Base-by-base conservation (phyloP, 352 stramenopile genomes). In the Globisporangium rhizosaccharum region DNA sequence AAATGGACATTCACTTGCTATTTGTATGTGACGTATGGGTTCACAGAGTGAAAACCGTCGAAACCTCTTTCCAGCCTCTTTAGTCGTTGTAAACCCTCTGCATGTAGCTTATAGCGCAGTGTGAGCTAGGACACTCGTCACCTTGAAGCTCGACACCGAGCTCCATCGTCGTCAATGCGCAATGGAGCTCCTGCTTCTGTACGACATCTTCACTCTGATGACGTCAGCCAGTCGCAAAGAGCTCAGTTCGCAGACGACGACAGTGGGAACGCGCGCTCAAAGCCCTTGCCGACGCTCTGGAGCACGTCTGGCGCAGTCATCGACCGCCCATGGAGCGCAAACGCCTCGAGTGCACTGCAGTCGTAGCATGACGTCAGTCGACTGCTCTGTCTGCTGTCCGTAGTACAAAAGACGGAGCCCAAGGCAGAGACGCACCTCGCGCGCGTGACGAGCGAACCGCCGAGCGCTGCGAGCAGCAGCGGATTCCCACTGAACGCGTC, bases 271-370 rank as follows among this genome's bases (percentile, higher is more conserved):
- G 68, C 73, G 9, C 64, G 70, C 30, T 62, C 53, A 55, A 92
- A 90, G 50, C 71, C 79, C 62, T 87, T 82, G 53, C 73, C 70
- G 45, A 94, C 61, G 39, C 66, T 71, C 36, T 85, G 68, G 53
- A 97, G 72, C 18, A 96, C 67, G 57, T 97, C 88, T 0, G 88
- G 86, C 0, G 88, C 76, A 8, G 87, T 96, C 81, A 93, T 97
- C 18, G 81, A 78, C 18, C 88, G 84, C 20, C 73, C 57, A 52
- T 94, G 77, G 51, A 63, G 37, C 8, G 67, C 60, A 63, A 96
- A 97, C n/a, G 88, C 87, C 53, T 85, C 59, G 17, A 63, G 53
- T 1, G 77, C 67, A 41, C 85, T 90, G 10, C 36, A 36, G 33
- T 10, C 6, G 14, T 9, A 7, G 6, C 41, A 23, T 20, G 18